These are phyloP conservation scores for Ceratocystis variospora DNA, from an alignment of 2,329 filamentous ascomycete species.

Conservation along the genomic window DNA sequence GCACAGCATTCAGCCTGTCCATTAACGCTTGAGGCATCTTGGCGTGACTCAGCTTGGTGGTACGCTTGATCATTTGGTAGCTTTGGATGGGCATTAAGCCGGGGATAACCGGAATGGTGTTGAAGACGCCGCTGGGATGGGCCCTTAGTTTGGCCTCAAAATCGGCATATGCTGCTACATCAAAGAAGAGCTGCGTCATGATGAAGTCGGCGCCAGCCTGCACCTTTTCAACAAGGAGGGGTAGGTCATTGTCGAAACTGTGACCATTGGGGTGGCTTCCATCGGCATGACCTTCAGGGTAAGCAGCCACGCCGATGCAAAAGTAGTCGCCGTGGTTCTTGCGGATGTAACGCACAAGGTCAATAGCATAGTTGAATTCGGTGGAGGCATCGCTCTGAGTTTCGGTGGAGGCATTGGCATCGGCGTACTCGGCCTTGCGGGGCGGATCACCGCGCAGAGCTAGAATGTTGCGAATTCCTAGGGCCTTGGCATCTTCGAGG, in stretches of 20 bases:
- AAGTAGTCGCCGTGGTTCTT: conserved; percentile 85
- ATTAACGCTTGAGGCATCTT: conserved; percentile 60
- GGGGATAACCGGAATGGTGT: conserved; percentile 76
- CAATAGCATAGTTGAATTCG: conserved; percentile 78
- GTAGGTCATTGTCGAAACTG: conserved; percentile 65
- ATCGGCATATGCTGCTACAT: conserved; percentile 63
- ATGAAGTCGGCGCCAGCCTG: conserved; percentile 90
- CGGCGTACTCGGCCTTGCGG: conserved; percentile 71
- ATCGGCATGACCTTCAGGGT: conserved; percentile 89
- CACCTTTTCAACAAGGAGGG: conserved; percentile 80
- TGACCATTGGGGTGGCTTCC: conserved; percentile 65
- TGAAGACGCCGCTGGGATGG: conserved; percentile 75
- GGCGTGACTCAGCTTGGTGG: conserved; percentile 87
- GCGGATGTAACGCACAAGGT: conserved; percentile 80
- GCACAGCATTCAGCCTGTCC: conserved; percentile 55
- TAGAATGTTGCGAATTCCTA: conserved; percentile 88
- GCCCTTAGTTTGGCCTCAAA: conserved; percentile 67
- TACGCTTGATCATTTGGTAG: conserved; percentile 87
- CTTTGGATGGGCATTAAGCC: conserved; percentile 96
- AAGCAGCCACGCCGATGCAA: conserved; percentile 85
- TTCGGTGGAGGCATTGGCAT: conserved; percentile 46
- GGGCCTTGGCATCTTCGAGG: conserved; percentile 73
- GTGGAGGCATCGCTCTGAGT: conserved; percentile 48
- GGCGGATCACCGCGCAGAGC: conserved; percentile 86
- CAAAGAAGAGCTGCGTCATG: conserved; percentile 97